phyloP scores from a whole-genome alignment of 192 early-diverging fungal genomes.

The Backusella psychrophila region DNA sequence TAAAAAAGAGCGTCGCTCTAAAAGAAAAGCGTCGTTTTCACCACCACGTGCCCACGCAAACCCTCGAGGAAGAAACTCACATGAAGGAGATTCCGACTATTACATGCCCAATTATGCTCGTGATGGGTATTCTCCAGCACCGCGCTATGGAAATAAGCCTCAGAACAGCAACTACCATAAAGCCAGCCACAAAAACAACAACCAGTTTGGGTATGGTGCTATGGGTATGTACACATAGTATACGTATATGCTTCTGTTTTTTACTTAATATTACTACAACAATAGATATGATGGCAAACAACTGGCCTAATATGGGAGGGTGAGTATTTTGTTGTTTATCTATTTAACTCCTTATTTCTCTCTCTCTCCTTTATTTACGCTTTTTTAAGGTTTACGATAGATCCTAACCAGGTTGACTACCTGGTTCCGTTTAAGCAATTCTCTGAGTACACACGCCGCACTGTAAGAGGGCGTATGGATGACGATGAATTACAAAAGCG shows the following conservation, averaged over 20 bases:
- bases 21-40: constrained; percentile 17
- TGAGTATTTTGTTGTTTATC: background rate
- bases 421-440: constrained; percentile 75
- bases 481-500: constrained; percentile 78
- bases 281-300: constrained; percentile 16
- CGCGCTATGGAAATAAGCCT: constrained; percentile 46
- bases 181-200: background rate
- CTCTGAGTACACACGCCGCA: constrained; percentile 64
- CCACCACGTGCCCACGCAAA: constrained; percentile 1
- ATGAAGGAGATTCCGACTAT: constrained; percentile 42
- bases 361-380: background rate
- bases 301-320: background rate
- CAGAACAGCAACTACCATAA: constrained; percentile 7
- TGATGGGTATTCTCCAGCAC: constrained; percentile 67
- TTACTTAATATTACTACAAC: background rate
- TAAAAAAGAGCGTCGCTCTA: constrained; percentile 7
- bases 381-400: constrained; percentile 37
- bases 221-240: constrained; percentile 18
- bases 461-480: constrained; percentile 57
- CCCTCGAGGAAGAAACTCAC: background rate
- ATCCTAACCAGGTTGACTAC: constrained; percentile 77
- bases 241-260: background rate
- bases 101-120: constrained; percentile 86
- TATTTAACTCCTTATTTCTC: background rate
- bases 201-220: constrained; percentile 16